Conservation (phyloP, 2,329 filamentous ascomycete species). For the Colletotrichum melonis region DNA sequence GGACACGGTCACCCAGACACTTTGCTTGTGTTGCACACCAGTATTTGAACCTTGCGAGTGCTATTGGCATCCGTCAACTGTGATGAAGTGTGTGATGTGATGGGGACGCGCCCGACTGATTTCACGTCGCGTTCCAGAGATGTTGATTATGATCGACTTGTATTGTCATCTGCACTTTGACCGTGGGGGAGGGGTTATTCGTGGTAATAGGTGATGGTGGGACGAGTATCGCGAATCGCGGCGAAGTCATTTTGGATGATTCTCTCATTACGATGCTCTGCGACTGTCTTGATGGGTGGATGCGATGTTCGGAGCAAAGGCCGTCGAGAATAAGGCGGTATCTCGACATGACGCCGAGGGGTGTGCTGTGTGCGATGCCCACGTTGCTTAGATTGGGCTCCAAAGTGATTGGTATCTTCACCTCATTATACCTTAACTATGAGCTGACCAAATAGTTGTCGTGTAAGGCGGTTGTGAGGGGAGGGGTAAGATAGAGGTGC, state of each 20-base stretch:
- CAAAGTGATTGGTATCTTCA: conserved; percentile 9
- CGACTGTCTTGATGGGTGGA: background rate
- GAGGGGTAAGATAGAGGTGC: background rate
- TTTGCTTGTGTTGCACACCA: background rate
- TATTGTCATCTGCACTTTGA: conserved; percentile 4
- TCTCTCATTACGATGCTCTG: background rate
- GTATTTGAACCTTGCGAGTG: background rate
- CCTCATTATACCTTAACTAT: background rate
- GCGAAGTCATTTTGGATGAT: background rate
- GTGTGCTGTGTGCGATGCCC: conserved; percentile 1
- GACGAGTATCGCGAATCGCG: conserved; percentile 16
- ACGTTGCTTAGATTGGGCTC: conserved; percentile 6
- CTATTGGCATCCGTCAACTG: background rate
- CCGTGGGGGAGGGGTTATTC: background rate
- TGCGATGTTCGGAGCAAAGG: background rate
- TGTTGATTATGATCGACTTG: background rate
- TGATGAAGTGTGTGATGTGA: conserved; percentile 13
- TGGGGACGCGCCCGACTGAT: background rate
- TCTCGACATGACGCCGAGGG: conserved; percentile 8
- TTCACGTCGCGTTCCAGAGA: background rate
- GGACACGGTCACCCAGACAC: conserved; percentile 10
- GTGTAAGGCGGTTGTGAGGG: conserved; percentile 7
- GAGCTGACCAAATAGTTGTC: background rate
- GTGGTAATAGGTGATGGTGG: background rate
- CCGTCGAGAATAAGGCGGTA: background rate